These are phyloP conservation scores for Emmonsia crescens DNA, from an alignment of 2,329 filamentous ascomycete species.

Conservation along the genomic window DNA sequence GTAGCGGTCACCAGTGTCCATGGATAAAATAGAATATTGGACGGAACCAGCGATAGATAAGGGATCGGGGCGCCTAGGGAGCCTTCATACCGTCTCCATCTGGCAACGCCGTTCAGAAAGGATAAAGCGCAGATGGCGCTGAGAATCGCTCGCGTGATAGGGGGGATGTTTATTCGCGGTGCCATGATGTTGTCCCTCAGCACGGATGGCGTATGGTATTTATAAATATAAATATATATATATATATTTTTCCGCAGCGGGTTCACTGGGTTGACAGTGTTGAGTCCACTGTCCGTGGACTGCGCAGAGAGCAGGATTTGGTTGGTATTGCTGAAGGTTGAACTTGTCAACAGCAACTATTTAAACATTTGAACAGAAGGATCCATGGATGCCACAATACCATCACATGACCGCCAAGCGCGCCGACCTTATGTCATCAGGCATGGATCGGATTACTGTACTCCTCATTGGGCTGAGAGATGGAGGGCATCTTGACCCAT, in stretches of 20 bases:
- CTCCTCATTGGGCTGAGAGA: conserved; percentile 5
- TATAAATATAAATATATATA: not conserved
- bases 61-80: conserved; percentile 46
- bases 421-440: too few species aligned
- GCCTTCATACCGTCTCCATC: conserved; percentile 53
- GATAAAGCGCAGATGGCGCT: conserved; percentile 66
- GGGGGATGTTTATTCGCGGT: conserved; percentile 80
- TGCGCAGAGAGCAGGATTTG: not conserved
- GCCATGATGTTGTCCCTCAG: conserved; percentile 44
- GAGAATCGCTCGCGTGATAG: conserved; percentile 74
- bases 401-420: not conserved
- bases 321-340: not conserved
- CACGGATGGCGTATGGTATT: not conserved
- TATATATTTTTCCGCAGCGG: not conserved
- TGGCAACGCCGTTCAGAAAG: conserved; percentile 58
- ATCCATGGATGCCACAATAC: not conserved
- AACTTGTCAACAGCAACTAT: not conserved
- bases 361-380: too few species aligned
- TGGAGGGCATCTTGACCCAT: conserved; percentile 1
- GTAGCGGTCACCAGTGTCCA: conserved; percentile 86
- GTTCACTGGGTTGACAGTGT: not conserved
- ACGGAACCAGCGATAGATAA: conserved; percentile 78
- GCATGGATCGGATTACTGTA: too few species aligned
- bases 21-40: conserved; percentile 72
- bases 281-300: not conserved